A percentile compares a stretch with the other conserved stretches of the same genome.
Evolutionary conservation across 1,284 basidiomycete genomes (phyloP).

Genomic region (Ceratobasidium theobromae): DNA sequence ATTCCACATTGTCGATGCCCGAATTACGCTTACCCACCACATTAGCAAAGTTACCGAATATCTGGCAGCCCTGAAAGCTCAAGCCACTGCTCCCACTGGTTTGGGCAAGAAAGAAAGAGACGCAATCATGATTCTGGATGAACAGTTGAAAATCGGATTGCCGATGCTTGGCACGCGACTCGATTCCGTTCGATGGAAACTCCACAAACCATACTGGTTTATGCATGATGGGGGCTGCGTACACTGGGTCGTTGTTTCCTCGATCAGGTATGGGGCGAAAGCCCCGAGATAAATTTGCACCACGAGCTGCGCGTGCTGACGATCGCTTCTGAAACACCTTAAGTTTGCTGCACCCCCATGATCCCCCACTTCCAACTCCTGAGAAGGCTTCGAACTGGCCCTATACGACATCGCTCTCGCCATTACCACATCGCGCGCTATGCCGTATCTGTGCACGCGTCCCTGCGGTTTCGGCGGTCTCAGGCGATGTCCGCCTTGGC

Average conservation of each 20-base stretch:
- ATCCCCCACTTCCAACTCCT: slow-evolving; percentile 25
- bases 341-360: slow-evolving; percentile 20
- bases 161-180: slow-evolving; percentile 19
- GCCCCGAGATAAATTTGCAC: not conserved
- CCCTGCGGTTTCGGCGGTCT: slow-evolving; percentile 25
- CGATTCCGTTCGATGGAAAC: slow-evolving; percentile 25
- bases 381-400: slow-evolving; percentile 30
- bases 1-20: not conserved
- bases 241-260: slow-evolving; percentile 28
- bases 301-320: not conserved
- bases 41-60: slow-evolving; percentile 25
- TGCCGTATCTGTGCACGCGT: slow-evolving; percentile 29
- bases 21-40: not conserved
- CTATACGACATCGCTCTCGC: slow-evolving; percentile 25
- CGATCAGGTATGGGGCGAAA: slow-evolving; percentile 25
- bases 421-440: slow-evolving; percentile 26
- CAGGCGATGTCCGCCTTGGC: slow-evolving; percentile 12
- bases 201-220: slow-evolving; percentile 30
- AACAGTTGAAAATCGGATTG: slow-evolving; percentile 21
- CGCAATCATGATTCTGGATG: slow-evolving; percentile 25
- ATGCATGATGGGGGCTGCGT: slow-evolving; percentile 29
- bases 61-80: slow-evolving; percentile 20
- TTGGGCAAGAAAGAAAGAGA: slow-evolving; percentile 21
- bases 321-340: not conserved
- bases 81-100: slow-evolving; percentile 2